These are phyloP conservation scores for Oropetium thomaeum DNA, from an alignment of 176 grass and related monocot species.

Conservation along the genomic window DNA sequence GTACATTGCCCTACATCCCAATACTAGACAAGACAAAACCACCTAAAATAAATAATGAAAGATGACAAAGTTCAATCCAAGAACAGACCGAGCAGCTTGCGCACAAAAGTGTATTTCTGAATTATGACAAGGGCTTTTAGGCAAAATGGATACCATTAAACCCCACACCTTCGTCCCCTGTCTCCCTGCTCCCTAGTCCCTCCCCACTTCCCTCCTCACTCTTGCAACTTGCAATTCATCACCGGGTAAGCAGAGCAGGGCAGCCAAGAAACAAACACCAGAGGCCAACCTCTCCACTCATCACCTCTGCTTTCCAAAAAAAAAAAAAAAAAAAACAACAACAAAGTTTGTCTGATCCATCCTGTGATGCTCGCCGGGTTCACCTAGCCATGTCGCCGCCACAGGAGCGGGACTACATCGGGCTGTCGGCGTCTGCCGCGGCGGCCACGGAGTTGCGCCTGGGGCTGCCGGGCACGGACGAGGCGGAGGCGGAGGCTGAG, in stretches of 20 bases:
- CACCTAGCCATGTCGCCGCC: slow-evolving; percentile 46
- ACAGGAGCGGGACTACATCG: slow-evolving; percentile 78
- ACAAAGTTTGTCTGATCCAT: no score
- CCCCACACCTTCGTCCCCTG: slow-evolving; percentile 11
- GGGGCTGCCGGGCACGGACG: slow-evolving; percentile 61
- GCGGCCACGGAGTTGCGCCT: slow-evolving; percentile 69
- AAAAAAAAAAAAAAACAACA: slow-evolving; percentile 25
- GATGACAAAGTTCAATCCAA: slow-evolving; percentile 21
- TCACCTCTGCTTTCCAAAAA: neutral
- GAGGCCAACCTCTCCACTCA: neutral
- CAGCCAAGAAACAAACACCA: slow-evolving; percentile 50
- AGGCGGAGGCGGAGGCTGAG: slow-evolving; percentile 19
- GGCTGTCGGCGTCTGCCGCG: slow-evolving; percentile 45
- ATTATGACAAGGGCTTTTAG: neutral
- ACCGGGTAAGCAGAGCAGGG: slow-evolving; percentile 10
- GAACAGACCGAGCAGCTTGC: neutral
- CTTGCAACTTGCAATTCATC: neutral
- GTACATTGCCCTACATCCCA: neutral
- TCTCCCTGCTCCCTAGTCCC: neutral
- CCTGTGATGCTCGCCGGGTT: slow-evolving; percentile 24
- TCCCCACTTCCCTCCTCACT: neutral
- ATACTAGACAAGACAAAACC: slow-evolving; percentile 34
- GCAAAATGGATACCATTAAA: slow-evolving; percentile 28
- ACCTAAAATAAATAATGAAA: slow-evolving; percentile 6
- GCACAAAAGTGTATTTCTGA: neutral